A percentile compares a stretch with the other conserved stretches of the same genome.
These are phyloP conservation scores for Globisporangium radiosum DNA, from an alignment of 352 stramenopile genomes.

Conservation along the genomic window DNA sequence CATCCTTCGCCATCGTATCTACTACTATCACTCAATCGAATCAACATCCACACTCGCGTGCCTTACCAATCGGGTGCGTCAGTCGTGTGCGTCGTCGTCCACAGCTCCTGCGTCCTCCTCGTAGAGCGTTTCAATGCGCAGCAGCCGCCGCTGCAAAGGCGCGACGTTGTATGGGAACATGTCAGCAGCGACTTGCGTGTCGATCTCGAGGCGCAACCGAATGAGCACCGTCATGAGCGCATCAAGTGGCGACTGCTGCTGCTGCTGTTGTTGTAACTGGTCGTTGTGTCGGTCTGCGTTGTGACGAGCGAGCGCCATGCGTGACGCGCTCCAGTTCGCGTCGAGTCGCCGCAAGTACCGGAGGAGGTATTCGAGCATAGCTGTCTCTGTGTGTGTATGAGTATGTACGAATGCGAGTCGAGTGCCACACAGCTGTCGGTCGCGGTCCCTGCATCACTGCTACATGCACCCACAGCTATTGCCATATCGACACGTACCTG, in stretches of 20 bases:
- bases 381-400: conserved; percentile 37
- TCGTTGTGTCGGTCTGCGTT: too few relatives aligned
- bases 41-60: too few relatives aligned
- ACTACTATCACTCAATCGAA: too few relatives aligned
- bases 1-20: too few relatives aligned
- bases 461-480: too few relatives aligned
- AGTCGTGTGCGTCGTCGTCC: too few relatives aligned
- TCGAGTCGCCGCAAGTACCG: conserved; percentile 39
- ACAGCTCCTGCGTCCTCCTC: conserved; percentile 15
- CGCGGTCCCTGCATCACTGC: too few relatives aligned
- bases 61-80: too few relatives aligned
- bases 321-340: conserved; percentile 22
- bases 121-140: conserved; percentile 43
- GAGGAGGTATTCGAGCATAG: conserved; percentile 57
- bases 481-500: conserved; percentile 25
- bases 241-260: conserved; percentile 15
- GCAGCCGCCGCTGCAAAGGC: conserved; percentile 42
- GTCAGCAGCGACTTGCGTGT: conserved; percentile 27
- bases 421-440: too few relatives aligned
- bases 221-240: conserved; percentile 48
- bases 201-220: conserved; percentile 54
- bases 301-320: conserved; percentile 13
- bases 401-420: too few relatives aligned
- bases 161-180: conserved; percentile 52
- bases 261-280: not conserved